These are phyloP conservation scores for Gamarada debralockiae DNA, from an alignment of 495 filamentous ascomycete species.

Conservation along the genomic window DNA sequence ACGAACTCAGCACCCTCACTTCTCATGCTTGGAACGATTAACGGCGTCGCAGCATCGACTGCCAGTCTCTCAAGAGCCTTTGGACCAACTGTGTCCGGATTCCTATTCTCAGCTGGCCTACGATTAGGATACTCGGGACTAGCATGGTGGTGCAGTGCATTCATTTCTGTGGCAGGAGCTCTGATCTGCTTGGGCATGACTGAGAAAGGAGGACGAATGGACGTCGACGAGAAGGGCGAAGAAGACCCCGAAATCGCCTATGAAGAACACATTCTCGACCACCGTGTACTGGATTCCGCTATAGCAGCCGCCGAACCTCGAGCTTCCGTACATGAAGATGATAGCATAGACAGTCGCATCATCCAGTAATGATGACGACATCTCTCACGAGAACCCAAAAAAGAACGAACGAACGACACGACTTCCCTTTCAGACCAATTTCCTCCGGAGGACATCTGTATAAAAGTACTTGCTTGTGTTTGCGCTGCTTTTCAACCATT, in stretches of 20 bases:
- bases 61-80: conserved; percentile 84
- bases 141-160: conserved; percentile 84
- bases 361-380: conserved; percentile 5
- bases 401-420: background rate
- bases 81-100: conserved; percentile 82
- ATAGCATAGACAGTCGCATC: conserved; percentile 10
- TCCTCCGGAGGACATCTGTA: conserved; percentile 18
- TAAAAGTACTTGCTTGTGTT: background rate
- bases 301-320: conserved; percentile 15
- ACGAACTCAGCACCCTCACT: conserved; percentile 78
- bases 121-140: conserved; percentile 76
- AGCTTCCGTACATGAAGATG: background rate
- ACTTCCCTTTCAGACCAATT: background rate
- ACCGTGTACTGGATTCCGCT: conserved; percentile 17
- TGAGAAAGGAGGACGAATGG: conserved; percentile 38
- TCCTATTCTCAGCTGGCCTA: conserved; percentile 78
- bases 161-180: conserved; percentile 72
- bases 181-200: conserved; percentile 44
- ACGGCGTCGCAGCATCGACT: conserved; percentile 86
- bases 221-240: conserved; percentile 26
- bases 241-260: conserved; percentile 17
- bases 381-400: conserved; percentile 8
- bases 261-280: conserved; percentile 21
- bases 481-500: too few relatives aligned
- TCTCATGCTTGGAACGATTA: conserved; percentile 81